These are phyloP conservation scores for Candida qinlingensis DNA, from an alignment of 805 yeast genomes.

Conservation along the genomic window DNA sequence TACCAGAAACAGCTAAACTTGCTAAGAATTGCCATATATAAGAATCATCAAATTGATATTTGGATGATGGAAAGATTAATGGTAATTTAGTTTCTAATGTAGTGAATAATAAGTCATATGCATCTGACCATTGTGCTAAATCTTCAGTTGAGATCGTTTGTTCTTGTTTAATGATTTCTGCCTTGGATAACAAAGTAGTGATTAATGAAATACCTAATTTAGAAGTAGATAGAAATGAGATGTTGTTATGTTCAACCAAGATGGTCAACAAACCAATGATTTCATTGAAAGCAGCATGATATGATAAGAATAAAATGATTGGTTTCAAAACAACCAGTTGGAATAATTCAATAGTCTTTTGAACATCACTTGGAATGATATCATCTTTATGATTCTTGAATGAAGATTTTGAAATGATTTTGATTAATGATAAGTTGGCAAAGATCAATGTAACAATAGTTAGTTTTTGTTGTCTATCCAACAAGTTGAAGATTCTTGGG, in stretches of 20 bases:
- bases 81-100: constrained; percentile 73
- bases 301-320: constrained; percentile 72
- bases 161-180: constrained; percentile 88
- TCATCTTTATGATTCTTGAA: constrained; percentile 57
- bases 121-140: constrained; percentile 59
- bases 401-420: constrained; percentile 73
- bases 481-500: constrained; percentile 82
- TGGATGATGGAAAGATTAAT: constrained; percentile 73
- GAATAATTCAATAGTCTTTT: constrained; percentile 68
- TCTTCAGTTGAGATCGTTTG: constrained; percentile 42
- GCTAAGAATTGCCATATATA: constrained; percentile 98
- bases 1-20: constrained; percentile 86
- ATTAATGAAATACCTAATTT: constrained; percentile 82
- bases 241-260: constrained; percentile 64
- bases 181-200: constrained; percentile 86
- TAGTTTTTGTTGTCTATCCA: constrained; percentile 68
- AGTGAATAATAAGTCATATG: constrained; percentile 79
- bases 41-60: constrained; percentile 22
- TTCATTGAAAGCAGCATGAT: constrained; percentile 71
- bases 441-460: constrained; percentile 73
- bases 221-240: constrained; percentile 47
- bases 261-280: constrained; percentile 72
- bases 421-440: constrained; percentile 73
- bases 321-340: constrained; percentile 78
- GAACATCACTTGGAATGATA: constrained; percentile 47